These are phyloP conservation scores for Cantharellus cinnabarinus DNA, from an alignment of 768 basidiomycete species.

Conservation along the genomic window DNA sequence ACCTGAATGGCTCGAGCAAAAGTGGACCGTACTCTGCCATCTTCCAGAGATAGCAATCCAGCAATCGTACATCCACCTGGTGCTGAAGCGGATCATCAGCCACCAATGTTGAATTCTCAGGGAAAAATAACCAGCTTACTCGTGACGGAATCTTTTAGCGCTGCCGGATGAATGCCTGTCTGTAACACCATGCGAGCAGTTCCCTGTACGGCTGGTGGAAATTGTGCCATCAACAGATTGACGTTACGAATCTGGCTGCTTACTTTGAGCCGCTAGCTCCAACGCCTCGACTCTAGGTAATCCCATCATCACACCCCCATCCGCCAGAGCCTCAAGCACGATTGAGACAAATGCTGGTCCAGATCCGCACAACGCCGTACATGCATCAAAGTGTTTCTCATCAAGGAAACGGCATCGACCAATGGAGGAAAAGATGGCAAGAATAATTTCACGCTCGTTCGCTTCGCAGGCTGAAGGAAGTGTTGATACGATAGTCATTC, in stretches of 20 bases:
- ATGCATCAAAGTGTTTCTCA: constrained; percentile 97
- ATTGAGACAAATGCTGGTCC: constrained; percentile 96
- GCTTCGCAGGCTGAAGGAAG: constrained; percentile 23
- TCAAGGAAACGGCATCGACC: constrained; percentile 91
- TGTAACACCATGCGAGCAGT: constrained; percentile 90
- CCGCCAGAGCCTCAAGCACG: constrained; percentile 95
- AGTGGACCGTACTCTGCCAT: constrained; percentile 79
- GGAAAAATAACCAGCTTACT: constrained; percentile 30
- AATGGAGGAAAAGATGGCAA: constrained; percentile 92
- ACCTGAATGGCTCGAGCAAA: constrained; percentile 90
- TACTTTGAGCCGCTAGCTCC: constrained; percentile 90
- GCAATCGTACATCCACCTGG: constrained; percentile 98
- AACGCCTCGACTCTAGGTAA: constrained; percentile 82
- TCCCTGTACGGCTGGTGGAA: constrained; percentile 64
- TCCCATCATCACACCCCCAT: constrained; percentile 99
- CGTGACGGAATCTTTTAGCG: constrained; percentile 92
- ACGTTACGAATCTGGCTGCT: constrained; percentile 12
- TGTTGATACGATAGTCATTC: constrained; percentile 86
- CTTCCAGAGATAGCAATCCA: constrained; percentile 85
- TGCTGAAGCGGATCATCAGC: constrained; percentile 28
- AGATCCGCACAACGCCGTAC: constrained; percentile 86
- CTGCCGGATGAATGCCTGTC: constrained; percentile 77
- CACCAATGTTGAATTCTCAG: too few species aligned
- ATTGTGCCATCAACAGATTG: neutral
- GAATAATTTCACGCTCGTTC: constrained; percentile 48